These are phyloP conservation scores for Sarcodon aspratus DNA, from an alignment of 768 basidiomycete genomes.

Conservation along the genomic window DNA sequence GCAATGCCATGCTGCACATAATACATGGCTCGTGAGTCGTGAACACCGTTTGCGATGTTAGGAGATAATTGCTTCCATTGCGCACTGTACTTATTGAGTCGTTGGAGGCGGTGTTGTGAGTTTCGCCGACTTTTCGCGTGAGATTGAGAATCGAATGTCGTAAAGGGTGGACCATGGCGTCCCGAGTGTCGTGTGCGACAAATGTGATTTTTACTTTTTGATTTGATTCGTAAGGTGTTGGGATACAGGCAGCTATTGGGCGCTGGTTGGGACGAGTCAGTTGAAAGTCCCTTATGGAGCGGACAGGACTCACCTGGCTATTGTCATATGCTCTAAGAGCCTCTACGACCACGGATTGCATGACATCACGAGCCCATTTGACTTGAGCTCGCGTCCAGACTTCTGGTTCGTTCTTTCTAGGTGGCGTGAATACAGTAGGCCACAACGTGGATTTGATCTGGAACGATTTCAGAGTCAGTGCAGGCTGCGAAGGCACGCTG, in stretches of 20 bases:
- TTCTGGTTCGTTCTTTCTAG: slow-evolving; percentile 53
- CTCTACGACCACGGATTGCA: slow-evolving; percentile 37
- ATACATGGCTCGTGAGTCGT: slow-evolving; percentile 95
- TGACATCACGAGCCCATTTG: slow-evolving; percentile 68
- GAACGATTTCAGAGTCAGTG: slow-evolving; percentile 57
- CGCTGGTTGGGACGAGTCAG: slow-evolving; percentile 28
- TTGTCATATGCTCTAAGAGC: slow-evolving; percentile 32
- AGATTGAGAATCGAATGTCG: slow-evolving; percentile 78
- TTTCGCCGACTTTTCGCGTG: slow-evolving; percentile 55
- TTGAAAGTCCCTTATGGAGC: not conserved
- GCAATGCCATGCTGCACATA: slow-evolving; percentile 94
- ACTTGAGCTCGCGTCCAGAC: slow-evolving; percentile 56
- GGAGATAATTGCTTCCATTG: slow-evolving; percentile 78
- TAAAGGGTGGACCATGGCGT: slow-evolving; percentile 60
- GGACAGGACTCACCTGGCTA: slow-evolving; percentile 45
- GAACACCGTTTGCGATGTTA: slow-evolving; percentile 79
- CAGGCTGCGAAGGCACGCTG: slow-evolving; percentile 54
- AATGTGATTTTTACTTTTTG: slow-evolving; percentile 20
- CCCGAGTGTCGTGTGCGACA: slow-evolving; percentile 61
- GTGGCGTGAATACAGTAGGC: slow-evolving; percentile 73
- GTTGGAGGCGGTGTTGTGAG: slow-evolving; percentile 19
- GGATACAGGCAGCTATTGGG: slow-evolving; percentile 66
- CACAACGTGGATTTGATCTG: slow-evolving; percentile 63
- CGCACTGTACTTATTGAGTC: slow-evolving; percentile 1
- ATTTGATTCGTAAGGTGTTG: slow-evolving; percentile 33